Evolutionary conservation across 2,329 filamentous ascomycete genomes (phyloP), one percentile per base, ranked within the genome.

Genomic region (Hypoxylon sp.): DNA sequence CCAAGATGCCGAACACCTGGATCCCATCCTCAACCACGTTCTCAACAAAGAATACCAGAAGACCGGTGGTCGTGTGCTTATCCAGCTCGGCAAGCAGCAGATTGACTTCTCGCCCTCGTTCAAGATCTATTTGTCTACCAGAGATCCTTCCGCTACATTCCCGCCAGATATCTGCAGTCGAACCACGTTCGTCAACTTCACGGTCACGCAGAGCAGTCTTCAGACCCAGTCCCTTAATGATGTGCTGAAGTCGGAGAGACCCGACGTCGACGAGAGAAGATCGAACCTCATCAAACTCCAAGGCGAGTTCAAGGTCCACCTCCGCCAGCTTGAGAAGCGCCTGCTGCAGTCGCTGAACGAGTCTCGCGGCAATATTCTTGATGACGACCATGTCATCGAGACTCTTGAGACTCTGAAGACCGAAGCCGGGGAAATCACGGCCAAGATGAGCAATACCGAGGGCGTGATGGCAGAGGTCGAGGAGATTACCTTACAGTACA

Each of bases 41-140:
- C 86, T 99, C 76, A 99, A 99, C 80, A 99, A 99, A 75, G 95
- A 99, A 73, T 99, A 99, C 75, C 96, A 99, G 77, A 96, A 93
- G 79, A 99, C 96, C 23, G 95, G 95, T 67, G 95, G 95, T 18
- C 94, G 95, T 83, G 94, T 98, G 41, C 87, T 99, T 49, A 99
- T 99, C 63, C 95, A 99, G 76, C 90, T 99, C 35, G 95, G 95
- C 70, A 97, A 95, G 77, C 96, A 99, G 76, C 93, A 99, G 77
- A 99, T 99, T 65, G 95, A 99, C 75, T 99, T 99, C 78, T 99
- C 95, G 47, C 94, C 95, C 1, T 87, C 93, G 0, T 99, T 99
- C 83, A 95, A 89, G 78, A 83, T 99, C 26, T 99, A 96, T 74
- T 81, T 99, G 33, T 97, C 94, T 0, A 99, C 96, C 1, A 85